phyloP scores from a whole-genome alignment of 768 basidiomycete species.

The Kwoniella newhampshirensis region DNA sequence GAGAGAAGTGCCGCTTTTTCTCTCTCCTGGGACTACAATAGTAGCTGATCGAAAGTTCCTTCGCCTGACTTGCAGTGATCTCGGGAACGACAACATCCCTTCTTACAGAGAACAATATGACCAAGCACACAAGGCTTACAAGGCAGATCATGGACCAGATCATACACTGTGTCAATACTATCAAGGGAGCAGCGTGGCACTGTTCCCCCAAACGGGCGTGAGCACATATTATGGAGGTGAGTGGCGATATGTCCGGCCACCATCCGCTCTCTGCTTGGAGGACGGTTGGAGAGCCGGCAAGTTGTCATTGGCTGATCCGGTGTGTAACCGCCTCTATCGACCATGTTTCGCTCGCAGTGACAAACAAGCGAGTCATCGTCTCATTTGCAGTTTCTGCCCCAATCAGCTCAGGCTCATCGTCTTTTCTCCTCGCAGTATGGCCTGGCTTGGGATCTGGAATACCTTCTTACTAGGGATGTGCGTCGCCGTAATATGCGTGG shows the following conservation, averaged over 20 bases:
- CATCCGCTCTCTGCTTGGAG: too few relatives aligned
- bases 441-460: conserved; percentile 33
- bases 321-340: too few relatives aligned
- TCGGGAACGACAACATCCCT: background rate
- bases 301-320: too few relatives aligned
- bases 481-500: conserved; percentile 30
- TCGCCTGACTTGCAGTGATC: too few relatives aligned
- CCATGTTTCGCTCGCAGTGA: too few relatives aligned
- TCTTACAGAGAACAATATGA: conserved; percentile 21
- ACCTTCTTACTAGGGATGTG: conserved; percentile 34
- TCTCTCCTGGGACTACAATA: too few relatives aligned
- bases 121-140: conserved; percentile 2
- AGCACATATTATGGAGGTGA: conserved; percentile 20
- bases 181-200: conserved; percentile 15
- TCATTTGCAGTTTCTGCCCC: too few relatives aligned
- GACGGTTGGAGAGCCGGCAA: too few relatives aligned
- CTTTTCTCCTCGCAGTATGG: conserved; percentile 19
- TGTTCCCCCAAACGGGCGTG: conserved; percentile 11
- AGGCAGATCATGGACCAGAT: conserved; percentile 19
- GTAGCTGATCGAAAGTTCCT: too few relatives aligned
- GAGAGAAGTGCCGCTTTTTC: too few relatives aligned
- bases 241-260: too few relatives aligned
- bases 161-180: conserved; percentile 26
- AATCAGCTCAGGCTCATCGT: too few relatives aligned
- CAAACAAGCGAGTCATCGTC: conserved; percentile 1